phyloP scores from a whole-genome alignment of 441 rosid species.

The Adansonia grandidieri region DNA sequence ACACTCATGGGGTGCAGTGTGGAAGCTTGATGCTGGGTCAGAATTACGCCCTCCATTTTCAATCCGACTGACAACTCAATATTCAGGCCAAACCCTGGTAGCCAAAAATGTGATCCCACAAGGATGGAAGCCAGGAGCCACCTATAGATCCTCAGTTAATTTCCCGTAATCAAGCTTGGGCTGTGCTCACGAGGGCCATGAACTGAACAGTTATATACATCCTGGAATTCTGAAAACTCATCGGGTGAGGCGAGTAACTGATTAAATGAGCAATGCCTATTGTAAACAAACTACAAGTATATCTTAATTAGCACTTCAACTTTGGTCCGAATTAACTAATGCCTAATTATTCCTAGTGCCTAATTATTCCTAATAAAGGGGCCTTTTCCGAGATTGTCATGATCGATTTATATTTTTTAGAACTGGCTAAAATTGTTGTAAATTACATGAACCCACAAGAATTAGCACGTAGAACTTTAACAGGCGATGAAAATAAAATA shows the following conservation, averaged over 20 bases:
- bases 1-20: constrained; percentile 58
- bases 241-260: background rate
- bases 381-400: too few relatives aligned
- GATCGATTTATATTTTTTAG: too few relatives aligned
- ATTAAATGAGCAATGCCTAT: too few relatives aligned
- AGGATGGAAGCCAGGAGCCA: constrained; percentile 51
- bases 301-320: too few relatives aligned
- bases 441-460: too few relatives aligned
- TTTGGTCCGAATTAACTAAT: too few relatives aligned
- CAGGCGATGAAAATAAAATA: too few relatives aligned
- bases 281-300: too few relatives aligned
- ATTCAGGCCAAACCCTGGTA: constrained; percentile 42
- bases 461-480: too few relatives aligned
- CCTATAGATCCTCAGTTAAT: constrained; percentile 47
- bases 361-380: too few relatives aligned
- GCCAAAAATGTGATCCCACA: constrained; percentile 48
- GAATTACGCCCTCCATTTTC: constrained; percentile 48
- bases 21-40: constrained; percentile 54
- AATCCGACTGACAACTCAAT: constrained; percentile 36
- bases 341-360: too few relatives aligned
- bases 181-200: background rate
- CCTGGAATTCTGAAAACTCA: background rate
- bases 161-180: constrained; percentile 15
- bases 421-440: too few relatives aligned
- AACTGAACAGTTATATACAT: background rate